Evolutionary conservation across 306 rosid species (phyloP), one percentile per base, ranked within the genome.

Genomic region (Quercus dentata): DNA sequence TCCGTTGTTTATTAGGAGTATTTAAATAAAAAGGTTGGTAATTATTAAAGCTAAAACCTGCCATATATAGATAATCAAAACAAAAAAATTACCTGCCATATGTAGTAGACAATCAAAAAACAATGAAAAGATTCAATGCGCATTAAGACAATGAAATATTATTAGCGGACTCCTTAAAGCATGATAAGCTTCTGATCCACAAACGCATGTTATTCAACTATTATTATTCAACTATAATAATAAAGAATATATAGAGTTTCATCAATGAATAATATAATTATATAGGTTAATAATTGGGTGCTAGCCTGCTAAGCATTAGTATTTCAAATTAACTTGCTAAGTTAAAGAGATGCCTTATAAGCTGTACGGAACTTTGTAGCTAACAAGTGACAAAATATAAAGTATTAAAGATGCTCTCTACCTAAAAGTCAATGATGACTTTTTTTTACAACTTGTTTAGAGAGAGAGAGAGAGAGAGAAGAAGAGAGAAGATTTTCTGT

Each of bases 51-150:
- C 3, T 49, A 12, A 49, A 49, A 49, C 17, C 54, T 49, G 54
- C 4, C 54, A 52, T 23, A 74, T 51, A 69, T 30, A 75, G 81
- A 85, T 56, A 58, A 62, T 58, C 76, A 51, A 81, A 49, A 72
- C 49, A 61, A 30, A 44, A 31, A 7, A 38, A 38, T 38, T 38
- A 54, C 62, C 68, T 75, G 72, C 81, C 55, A 28, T 67, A 57
- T 56, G 75, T 78, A 71, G 75, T 78, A 75, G 81, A 85, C 58
- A 67, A 62, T 58, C 78, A 51, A 81, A 49, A 72, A 49, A 61
- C 31, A 44, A 69, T 73, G 38, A 59, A 55, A 55, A 76, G 76
- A 79, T 72, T 68, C 79, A 85, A 79, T 68, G 63, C 79, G 73
- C 85, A 85, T 31, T 75, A 33, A 33, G 5, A 33, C 51, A 85